phyloP scores from a whole-genome alignment of 495 filamentous ascomycete species.

The Mytilinidion resinicola region DNA sequence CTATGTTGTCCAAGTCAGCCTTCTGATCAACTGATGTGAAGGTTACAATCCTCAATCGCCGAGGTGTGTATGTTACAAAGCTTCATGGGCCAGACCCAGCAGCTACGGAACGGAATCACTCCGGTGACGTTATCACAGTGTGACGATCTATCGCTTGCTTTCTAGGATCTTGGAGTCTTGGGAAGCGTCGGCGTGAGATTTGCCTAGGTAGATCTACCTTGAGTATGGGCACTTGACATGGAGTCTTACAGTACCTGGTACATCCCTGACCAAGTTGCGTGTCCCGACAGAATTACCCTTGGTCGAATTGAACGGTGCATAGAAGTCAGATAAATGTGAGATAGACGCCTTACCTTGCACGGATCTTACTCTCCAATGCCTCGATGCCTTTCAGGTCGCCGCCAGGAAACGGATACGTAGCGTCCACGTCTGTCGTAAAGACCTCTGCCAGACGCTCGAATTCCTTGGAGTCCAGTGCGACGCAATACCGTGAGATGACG shows the following conservation, averaged over 20 bases:
- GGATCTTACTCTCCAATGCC: slow-evolving; percentile 17
- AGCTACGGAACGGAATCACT: no score
- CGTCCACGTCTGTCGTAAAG: slow-evolving; percentile 27
- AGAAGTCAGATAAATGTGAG: slow-evolving; percentile 1
- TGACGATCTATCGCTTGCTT: no score
- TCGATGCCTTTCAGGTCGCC: slow-evolving; percentile 25
- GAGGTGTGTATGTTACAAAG: no score
- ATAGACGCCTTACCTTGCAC: slow-evolving; percentile 14
- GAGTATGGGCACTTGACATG: no score
- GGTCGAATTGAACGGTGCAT: not conserved
- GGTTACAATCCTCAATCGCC: not conserved
- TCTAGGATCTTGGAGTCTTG: no score
- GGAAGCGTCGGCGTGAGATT: no score
- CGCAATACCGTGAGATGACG: slow-evolving; percentile 29
- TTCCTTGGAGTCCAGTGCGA: slow-evolving; percentile 32
- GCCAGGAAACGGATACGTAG: slow-evolving; percentile 28
- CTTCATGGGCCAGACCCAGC: no score
- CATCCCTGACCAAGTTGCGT: no score
- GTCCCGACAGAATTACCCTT: no score
- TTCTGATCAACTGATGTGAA: not conserved
- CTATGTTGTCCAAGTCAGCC: slow-evolving; percentile 8
- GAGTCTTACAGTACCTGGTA: no score
- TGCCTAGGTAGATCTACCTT: no score
- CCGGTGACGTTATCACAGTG: no score
- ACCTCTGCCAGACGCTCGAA: slow-evolving; percentile 28